Evolutionary conservation across 139 green algal genomes (phyloP).

Genomic region (Tetraselmis chui): DNA sequence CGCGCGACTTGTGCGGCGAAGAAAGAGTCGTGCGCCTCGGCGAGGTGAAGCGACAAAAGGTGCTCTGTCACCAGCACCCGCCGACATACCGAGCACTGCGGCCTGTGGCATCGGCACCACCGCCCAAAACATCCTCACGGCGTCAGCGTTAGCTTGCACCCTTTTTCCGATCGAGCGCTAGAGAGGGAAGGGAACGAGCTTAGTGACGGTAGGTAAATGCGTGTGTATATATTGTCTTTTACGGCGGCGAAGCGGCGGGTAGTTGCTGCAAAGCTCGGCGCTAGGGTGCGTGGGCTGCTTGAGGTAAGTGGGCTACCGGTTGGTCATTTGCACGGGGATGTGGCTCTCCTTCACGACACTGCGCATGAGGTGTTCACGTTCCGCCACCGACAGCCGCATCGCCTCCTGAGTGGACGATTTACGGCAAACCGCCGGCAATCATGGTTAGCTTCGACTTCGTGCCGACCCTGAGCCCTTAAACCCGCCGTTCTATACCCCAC

Average conservation of each 20-base stretch:
- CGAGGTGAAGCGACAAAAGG: constrained; percentile 33
- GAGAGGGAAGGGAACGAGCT: too few species aligned
- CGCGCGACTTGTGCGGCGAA: constrained; percentile 42
- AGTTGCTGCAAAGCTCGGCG: background rate
- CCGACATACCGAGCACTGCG: constrained; percentile 27
- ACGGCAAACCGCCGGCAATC: too few species aligned
- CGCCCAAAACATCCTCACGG: background rate
- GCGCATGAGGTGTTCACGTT: background rate
- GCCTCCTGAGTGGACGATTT: background rate
- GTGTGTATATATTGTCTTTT: too few species aligned
- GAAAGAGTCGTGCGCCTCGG: constrained; percentile 42
- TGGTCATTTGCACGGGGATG: background rate
- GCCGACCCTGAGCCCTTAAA: too few species aligned
- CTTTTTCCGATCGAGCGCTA: background rate
- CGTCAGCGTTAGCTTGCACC: background rate
- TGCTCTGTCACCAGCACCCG: constrained; percentile 24
- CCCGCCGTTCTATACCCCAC: too few species aligned
- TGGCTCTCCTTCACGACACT: background rate
- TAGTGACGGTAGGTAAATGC: background rate
- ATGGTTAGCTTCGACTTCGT: too few species aligned
- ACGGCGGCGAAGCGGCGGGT: too few species aligned
- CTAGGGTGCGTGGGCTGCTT: background rate
- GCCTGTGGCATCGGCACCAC: background rate
- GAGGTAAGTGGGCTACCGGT: background rate
- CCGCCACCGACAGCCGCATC: background rate